Evolutionary conservation across 1,284 basidiomycete species (phyloP).

Genomic region (Puccinia horiana): DNA sequence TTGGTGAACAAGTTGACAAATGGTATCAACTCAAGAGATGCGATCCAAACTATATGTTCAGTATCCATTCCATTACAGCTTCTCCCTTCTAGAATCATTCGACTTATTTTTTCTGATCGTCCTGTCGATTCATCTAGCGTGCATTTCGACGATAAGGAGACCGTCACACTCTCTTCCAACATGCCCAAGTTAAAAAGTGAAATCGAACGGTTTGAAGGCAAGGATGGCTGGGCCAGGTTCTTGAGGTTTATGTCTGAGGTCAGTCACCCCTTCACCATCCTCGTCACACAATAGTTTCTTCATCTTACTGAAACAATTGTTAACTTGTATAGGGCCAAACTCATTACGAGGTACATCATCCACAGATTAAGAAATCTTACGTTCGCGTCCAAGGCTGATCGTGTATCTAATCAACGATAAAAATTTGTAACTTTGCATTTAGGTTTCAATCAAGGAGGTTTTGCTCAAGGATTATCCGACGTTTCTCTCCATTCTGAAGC

Average conservation of each 20-base stretch:
- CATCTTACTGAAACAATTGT: not conserved
- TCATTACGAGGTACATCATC: slow-evolving; percentile 38
- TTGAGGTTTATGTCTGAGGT: slow-evolving; percentile 60
- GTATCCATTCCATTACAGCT: slow-evolving; percentile 34
- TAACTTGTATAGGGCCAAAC: slow-evolving; percentile 18
- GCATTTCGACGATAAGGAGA: slow-evolving; percentile 62
- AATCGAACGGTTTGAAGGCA: slow-evolving; percentile 63
- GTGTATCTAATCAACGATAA: not conserved
- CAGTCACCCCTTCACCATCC: slow-evolving; percentile 35
- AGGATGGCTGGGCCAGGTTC: slow-evolving; percentile 60
- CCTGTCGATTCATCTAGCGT: slow-evolving; percentile 53
- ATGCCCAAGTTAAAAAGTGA: slow-evolving; percentile 61
- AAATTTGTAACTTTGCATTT: not conserved
- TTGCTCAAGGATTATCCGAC: slow-evolving; percentile 47
- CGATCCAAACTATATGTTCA: slow-evolving; percentile 50
- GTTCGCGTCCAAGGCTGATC: not conserved
- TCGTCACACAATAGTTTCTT: not conserved
- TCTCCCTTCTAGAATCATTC: not conserved
- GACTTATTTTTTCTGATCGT: not conserved
- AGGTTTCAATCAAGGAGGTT: slow-evolving; percentile 49
- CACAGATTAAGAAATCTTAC: not conserved
- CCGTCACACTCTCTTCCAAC: slow-evolving; percentile 61
- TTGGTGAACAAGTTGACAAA: slow-evolving; percentile 44
- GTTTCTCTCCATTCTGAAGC: slow-evolving; percentile 26
- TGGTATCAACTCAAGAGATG: slow-evolving; percentile 50